Evolutionary conservation across 768 basidiomycete genomes (phyloP), one percentile per base, ranked within the genome.

Genomic region (Pleurotus sapidus): DNA sequence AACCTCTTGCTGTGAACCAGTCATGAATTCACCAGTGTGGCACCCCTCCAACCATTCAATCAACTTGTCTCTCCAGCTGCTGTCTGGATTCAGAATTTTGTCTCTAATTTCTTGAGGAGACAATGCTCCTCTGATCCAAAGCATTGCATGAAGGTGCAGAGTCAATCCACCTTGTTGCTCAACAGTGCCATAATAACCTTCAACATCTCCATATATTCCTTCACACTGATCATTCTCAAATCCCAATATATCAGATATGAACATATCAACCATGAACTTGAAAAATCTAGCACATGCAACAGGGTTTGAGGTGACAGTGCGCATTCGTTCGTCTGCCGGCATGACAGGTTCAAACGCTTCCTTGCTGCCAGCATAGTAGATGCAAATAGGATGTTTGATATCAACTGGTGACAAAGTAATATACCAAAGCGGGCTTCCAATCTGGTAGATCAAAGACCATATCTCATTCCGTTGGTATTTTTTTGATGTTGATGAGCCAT

Each of bases 201-300:
- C 9, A 8, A 63, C 64, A 1, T 58, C n/a, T 11, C 68, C 67
- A 59, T 60, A 70, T 38, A 68, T 23, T 2, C 63, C 64, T n/a
- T 30, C n/a, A 30, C 27, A 30, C 7, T 57, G 34, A 7, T 60
- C 38, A 24, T 27, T 20, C 7, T 46, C 53, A n/a, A 65, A 55
- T 1, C 68, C 60, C 39, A 67, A 40, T 17, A 70, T 58, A 58
- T 70, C 59, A 9, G 61, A 61, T 3, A 74, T 61, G 46, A 72
- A 68, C 1, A 60, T 47, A 4, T 64, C 15, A 0, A 70, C 64
- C 58, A 73, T 64, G 14, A 67, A 65, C 49, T 73, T 56, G 57
- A 73, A 75, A 45, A 75, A 72, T 3, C 68, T 27, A 1, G 73
- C 70, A 18, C 61, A 63, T 3, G 69, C 71, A 2, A 71, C 70